A percentile compares a stretch with the other conserved stretches of the same genome.
These are phyloP conservation scores for Paxillus rubicundulus DNA, from an alignment of 768 basidiomycete species.

Conservation along the genomic window DNA sequence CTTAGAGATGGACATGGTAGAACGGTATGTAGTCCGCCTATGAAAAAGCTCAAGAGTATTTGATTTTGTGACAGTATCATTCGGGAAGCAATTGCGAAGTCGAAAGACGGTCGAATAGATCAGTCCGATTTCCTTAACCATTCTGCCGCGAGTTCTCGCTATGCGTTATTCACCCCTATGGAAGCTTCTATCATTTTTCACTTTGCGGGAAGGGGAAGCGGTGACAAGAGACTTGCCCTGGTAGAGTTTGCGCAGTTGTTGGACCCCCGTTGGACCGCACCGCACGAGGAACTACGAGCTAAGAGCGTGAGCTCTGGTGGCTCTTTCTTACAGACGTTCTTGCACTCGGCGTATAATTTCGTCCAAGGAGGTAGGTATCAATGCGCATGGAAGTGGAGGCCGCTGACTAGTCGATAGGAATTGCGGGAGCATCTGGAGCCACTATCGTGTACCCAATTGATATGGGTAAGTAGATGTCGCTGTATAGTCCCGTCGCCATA, in stretches of 20 bases:
- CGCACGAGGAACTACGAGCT: slow-evolving; percentile 50
- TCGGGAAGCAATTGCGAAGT: slow-evolving; percentile 84
- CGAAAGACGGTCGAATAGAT: slow-evolving; percentile 94
- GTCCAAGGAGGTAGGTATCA: slow-evolving; percentile 66
- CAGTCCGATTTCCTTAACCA: slow-evolving; percentile 94
- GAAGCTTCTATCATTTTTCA: slow-evolving; percentile 98
- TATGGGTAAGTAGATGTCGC: slow-evolving; percentile 56
- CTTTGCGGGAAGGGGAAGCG: slow-evolving; percentile 83
- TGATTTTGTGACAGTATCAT: slow-evolving; percentile 56
- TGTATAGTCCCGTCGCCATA: background rate
- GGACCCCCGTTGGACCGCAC: slow-evolving; percentile 84
- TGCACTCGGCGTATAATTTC: slow-evolving; percentile 83
- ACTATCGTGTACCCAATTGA: slow-evolving; percentile 99
- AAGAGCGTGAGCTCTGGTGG: slow-evolving; percentile 27
- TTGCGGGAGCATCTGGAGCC: slow-evolving; percentile 93
- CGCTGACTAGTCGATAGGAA: slow-evolving; percentile 45
- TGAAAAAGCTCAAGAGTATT: background rate
- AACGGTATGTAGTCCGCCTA: slow-evolving; percentile 49
- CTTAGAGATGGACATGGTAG: slow-evolving; percentile 92
- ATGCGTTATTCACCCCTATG: slow-evolving; percentile 96
- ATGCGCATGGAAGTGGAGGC: background rate
- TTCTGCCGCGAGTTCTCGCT: slow-evolving; percentile 81
- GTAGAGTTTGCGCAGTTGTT: slow-evolving; percentile 91
- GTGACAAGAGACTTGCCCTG: slow-evolving; percentile 69
- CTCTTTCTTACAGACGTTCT: slow-evolving; percentile 54